Base-by-base conservation (phyloP, 805 yeast genomes). In the Cyberlindnera misumaiensis region DNA sequence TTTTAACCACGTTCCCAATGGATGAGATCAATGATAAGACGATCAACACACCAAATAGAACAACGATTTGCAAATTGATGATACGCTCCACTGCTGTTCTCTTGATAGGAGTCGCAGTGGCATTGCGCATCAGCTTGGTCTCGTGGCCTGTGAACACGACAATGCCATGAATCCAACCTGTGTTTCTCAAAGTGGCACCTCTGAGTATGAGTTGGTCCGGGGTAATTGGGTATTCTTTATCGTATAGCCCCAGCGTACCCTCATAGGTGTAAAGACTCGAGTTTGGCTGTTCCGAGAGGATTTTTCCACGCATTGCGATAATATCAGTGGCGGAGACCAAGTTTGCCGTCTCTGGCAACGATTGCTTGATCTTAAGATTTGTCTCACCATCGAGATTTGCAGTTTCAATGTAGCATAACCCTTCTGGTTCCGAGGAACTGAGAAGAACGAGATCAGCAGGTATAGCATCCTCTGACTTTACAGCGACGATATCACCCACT, bases 351-450 rank as follows among this genome's bases (percentile, higher is more conserved):
- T 88, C 96, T 2, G 74, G 66, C 36, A 72, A 70, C 1, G 96
- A 77, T 59, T 93, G 97, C 55, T 94, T 94, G 56, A 93, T 93
- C 56, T 93, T 93, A 52, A 93, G 70, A 59, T 93, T 93, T 0
- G 99, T 94, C 60, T 93, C 99, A 41, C 99, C 99, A 61, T 93
- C 99, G 49, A 93, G 67, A 54, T 93, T 93, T 0, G 98, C 96
- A 1, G 99, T 93, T 62, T 93, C 99, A 40, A 94, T 86, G 53
- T 93, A 93, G 59, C 98, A 94, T 44, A 93, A 68, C 3, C 98
- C 99, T 61, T 90, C 97, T 0, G 99, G 99, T 60, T 93, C 99
- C 0, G 97, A 90, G 1, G 97, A 87, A 17, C 93, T 78, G 26
- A 93, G 58, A 13, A 94, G 61, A 13, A 90, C 69, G 40, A 93